Percentiles rank a stretch among this genome's conserved stretches.
Evolutionary conservation across 768 basidiomycete species (phyloP).

Genomic region (Sistotremastrum niveocremeum): DNA sequence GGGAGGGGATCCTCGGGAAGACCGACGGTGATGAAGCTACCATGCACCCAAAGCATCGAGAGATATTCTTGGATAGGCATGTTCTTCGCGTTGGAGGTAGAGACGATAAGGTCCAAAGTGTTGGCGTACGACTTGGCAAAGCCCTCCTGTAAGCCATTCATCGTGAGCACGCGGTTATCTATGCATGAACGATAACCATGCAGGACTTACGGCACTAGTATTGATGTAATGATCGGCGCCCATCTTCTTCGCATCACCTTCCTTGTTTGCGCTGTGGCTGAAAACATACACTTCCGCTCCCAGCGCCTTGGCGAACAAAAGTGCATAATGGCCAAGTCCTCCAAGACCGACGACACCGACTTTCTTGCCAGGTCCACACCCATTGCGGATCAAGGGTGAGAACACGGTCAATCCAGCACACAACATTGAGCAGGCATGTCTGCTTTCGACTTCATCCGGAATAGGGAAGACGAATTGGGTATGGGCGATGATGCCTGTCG

Average conservation of each 20-base stretch:
- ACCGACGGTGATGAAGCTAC: conserved; percentile 25
- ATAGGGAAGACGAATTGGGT: conserved; percentile 27
- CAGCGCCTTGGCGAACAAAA: conserved; percentile 28
- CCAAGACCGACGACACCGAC: conserved; percentile 34
- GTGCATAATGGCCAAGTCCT: conserved; percentile 17
- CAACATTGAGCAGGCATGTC: conserved; percentile 28
- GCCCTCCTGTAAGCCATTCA: conserved; percentile 4
- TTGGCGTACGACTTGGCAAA: conserved; percentile 14
- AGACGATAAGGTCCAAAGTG: conserved; percentile 28
- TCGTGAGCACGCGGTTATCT: no score
- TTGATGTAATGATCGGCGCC: conserved; percentile 24
- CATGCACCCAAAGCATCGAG: conserved; percentile 19
- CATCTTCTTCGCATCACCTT: conserved; percentile 24
- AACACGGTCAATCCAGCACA: conserved; percentile 28
- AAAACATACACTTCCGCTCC: conserved; percentile 29
- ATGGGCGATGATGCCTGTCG: conserved; percentile 22
- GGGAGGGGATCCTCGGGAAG: conserved; percentile 22
- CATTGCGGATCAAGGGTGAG: conserved; percentile 25
- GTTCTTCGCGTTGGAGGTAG: conserved; percentile 19
- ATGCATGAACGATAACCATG: no score
- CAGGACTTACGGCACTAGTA: conserved; percentile 12
- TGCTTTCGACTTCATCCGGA: conserved; percentile 23
- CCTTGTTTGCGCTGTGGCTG: conserved; percentile 22
- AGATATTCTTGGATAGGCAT: conserved; percentile 24
- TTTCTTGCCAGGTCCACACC: conserved; percentile 27